Conservation (phyloP, 371 early-diverging fungal species). For the Mortierella sp. region DNA sequence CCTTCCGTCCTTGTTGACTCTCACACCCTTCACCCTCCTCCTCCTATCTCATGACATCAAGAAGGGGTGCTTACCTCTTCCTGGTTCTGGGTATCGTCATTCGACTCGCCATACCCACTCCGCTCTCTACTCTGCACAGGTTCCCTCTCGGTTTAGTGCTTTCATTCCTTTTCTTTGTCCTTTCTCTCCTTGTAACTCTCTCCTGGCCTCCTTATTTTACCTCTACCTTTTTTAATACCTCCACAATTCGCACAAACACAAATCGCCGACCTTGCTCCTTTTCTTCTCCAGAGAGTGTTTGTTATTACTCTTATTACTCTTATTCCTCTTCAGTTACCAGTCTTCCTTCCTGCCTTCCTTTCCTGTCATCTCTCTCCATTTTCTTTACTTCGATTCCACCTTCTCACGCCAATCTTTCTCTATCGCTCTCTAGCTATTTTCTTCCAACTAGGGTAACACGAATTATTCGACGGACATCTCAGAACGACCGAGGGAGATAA, state of each 20-base stretch:
- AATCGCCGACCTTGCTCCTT: background rate
- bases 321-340: background rate
- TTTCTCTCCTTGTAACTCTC: too few relatives aligned
- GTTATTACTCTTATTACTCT: background rate
- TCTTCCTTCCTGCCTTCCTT: background rate
- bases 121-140: background rate
- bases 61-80: background rate
- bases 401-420: background rate
- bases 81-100: background rate
- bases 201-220: too few relatives aligned
- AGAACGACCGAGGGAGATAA: background rate
- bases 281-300: background rate
- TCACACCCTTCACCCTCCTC: too few relatives aligned
- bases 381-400: background rate
- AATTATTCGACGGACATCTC: background rate
- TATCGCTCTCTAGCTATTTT: background rate
- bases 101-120: background rate
- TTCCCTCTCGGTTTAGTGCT: background rate
- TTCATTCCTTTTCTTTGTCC: background rate
- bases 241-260: background rate
- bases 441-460: background rate
- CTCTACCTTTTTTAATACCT: background rate
- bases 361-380: background rate
- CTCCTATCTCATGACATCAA: too few relatives aligned
- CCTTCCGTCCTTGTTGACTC: too few relatives aligned